These are phyloP conservation scores for Claviceps sp. DNA, from an alignment of 2,329 filamentous ascomycete genomes.

Conservation along the genomic window DNA sequence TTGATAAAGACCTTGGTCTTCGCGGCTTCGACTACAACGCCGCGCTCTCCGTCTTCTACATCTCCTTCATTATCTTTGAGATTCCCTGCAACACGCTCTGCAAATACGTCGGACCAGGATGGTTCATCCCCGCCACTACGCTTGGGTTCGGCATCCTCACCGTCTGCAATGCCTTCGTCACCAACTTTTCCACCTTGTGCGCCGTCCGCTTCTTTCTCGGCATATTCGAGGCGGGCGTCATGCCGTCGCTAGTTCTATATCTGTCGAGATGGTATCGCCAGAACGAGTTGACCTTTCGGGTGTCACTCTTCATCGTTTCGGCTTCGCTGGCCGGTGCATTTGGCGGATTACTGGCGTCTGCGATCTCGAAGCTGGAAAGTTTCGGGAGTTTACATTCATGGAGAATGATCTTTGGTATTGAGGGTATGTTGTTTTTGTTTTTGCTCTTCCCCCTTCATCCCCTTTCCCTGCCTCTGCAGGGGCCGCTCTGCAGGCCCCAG, in stretches of 20 bases:
- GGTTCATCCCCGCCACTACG: slow-evolving; percentile 46
- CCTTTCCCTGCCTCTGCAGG: background rate
- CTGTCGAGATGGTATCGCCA: slow-evolving; percentile 50
- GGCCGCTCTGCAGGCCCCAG: background rate
- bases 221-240: slow-evolving; percentile 50
- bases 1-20: slow-evolving; percentile 40
- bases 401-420: slow-evolving; percentile 62
- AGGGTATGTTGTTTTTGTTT: slow-evolving; percentile 17
- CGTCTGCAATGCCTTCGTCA: slow-evolving; percentile 47
- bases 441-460: background rate
- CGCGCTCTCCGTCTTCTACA: slow-evolving; percentile 48
- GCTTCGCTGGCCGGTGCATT: slow-evolving; percentile 53
- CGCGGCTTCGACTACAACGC: slow-evolving; percentile 47
- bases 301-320: slow-evolving; percentile 53
- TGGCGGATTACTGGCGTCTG: slow-evolving; percentile 49
- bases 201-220: slow-evolving; percentile 48
- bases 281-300: slow-evolving; percentile 47
- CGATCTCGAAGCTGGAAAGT: slow-evolving; percentile 42
- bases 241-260: slow-evolving; percentile 55
- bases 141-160: slow-evolving; percentile 45
- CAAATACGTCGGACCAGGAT: slow-evolving; percentile 51
- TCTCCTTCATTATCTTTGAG: slow-evolving; percentile 52
- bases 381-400: slow-evolving; percentile 44
- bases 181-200: slow-evolving; percentile 29
- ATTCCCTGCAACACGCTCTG: slow-evolving; percentile 49